Base-by-base conservation (phyloP, 495 filamentous ascomycete species). In the Xylaria scruposa region DNA sequence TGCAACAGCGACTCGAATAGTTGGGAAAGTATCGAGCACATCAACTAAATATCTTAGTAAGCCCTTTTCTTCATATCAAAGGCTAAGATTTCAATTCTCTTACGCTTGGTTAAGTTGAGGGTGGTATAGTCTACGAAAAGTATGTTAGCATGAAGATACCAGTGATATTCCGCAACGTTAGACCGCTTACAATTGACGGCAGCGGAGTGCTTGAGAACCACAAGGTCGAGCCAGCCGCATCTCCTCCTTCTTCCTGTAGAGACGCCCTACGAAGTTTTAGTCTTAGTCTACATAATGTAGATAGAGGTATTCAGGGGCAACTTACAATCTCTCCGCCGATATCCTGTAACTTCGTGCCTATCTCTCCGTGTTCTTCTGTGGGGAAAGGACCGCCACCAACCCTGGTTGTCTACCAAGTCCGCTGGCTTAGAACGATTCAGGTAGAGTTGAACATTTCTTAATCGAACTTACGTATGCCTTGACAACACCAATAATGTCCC, bases 201-300 rank as follows among this genome's bases (percentile, higher is more conserved):
- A 54, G 86, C 83, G 40, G 89, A 92, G 86, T 94, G 92, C 74
- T 92, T 92, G 72, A 93, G 81, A 21, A 97, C 85, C 19, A 95
- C 91, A 17, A 97, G 88, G 78, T 97, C 94, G 54, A 97, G 88
- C 93, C 93, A 97, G 44, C 94, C 94, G 77, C 94, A 97, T 64
- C 94, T 88, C 26, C 94, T 90, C 74, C 83, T 88, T 69, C 94
- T 88, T 68, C 94, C 94, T 36, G 94, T 97, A 61, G 91, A 97
- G 60, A 92, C 93, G 72, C 94, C 94, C 79, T 90, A 89, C 81
- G 38, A 44, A 63, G 47, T 10, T n/a, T 58, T 58, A 62, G 47
- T 33, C 33, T 51, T 4, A 17, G 42, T 42, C 24, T 24, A 60
- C 31, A 7, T 3, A 29, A 46, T 13, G 17, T 31, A 38, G 29